Evolutionary conservation across 345 rosid genomes (phyloP), one percentile per base, ranked within the genome.

Genomic region (Moricandia moricandioides): DNA sequence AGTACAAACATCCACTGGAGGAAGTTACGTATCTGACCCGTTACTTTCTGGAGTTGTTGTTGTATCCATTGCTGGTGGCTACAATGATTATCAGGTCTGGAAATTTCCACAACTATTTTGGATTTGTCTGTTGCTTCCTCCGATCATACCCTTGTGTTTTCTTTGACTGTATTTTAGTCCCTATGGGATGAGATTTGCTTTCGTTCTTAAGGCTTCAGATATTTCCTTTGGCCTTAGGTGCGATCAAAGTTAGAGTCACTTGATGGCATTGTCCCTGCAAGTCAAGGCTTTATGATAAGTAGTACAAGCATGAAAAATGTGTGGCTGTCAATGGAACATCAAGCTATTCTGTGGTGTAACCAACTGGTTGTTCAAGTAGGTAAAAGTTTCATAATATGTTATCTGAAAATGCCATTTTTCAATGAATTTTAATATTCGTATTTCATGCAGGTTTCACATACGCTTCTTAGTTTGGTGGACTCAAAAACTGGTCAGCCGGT

Each of bases 301-400:
- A 92, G 96, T 84, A 88, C 96, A 24, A 86, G 93, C 75, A 85
- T 89, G 92, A 92, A 84, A 84, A 95, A 92, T 79, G 99, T 92
- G 39, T 95, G 98, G 98, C 74, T 95, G 65, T 95, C 99, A 18
- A 90, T 95, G 99, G 99, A 95, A 81, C 99, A 95, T 82, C 99
- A 92, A 78, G 93, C 96, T 78, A 95, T 95, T 67, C 69, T 95
- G 70, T 95, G 99, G 99, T 95, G 99, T 80, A 92, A 95, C 82
- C 98, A 95, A 82, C 70, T 95, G 61, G 99, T 90, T 85, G 90
- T 92, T 72, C 99, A 92, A 84, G 99, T 92, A 70, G 85, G 97
- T 82, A 49, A 65, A 69, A 52, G 5, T 14, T 24, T 35, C 62
- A 35, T 81, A 27, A 31, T 51, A 72, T 63, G 12, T 67, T 68